phyloP scores from a whole-genome alignment of 1,139 yeast genomes.

The Blastobotrys capitulatus region DNA sequence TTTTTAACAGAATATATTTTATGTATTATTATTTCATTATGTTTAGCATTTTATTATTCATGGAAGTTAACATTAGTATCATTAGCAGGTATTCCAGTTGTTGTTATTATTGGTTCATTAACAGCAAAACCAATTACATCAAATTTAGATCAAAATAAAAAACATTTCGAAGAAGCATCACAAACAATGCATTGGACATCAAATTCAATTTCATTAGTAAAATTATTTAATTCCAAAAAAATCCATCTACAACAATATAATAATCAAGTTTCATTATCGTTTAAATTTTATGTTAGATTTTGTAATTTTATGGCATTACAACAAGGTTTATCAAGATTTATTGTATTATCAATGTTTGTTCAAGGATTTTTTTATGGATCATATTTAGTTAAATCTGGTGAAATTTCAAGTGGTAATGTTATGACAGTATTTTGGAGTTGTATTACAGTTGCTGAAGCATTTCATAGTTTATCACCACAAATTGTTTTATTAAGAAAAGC shows the following conservation, averaged over 20 bases:
- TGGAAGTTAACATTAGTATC: slow-evolving; percentile 82
- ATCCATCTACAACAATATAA: slow-evolving; percentile 47
- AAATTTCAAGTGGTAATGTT: slow-evolving; percentile 53
- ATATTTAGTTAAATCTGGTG: slow-evolving; percentile 48
- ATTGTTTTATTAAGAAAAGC: slow-evolving; percentile 26
- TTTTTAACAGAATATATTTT: slow-evolving; percentile 47
- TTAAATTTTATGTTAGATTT: slow-evolving; percentile 43
- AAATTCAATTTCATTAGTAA: slow-evolving; percentile 52
- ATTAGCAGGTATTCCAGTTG: slow-evolving; percentile 65
- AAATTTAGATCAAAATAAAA: slow-evolving; percentile 55
- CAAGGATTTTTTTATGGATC: slow-evolving; percentile 93
- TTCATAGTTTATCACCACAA: slow-evolving; percentile 31
- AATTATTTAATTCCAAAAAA: slow-evolving; percentile 53
- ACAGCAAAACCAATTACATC: slow-evolving; percentile 50
- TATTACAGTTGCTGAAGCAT: slow-evolving; percentile 56
- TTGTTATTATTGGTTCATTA: slow-evolving; percentile 44
- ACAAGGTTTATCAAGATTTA: slow-evolving; percentile 48
- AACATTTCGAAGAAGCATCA: slow-evolving; percentile 50
- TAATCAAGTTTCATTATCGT: slow-evolving; percentile 40
- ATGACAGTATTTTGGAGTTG: slow-evolving; percentile 83
- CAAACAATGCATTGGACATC: slow-evolving; percentile 67
- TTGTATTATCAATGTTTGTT: slow-evolving; percentile 70
- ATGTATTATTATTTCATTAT: slow-evolving; percentile 51
- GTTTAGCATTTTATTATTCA: slow-evolving; percentile 67
- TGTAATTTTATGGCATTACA: slow-evolving; percentile 52